Base-by-base conservation (phyloP, 306 rosid species). In the Casuarina cunninghamiana region DNA sequence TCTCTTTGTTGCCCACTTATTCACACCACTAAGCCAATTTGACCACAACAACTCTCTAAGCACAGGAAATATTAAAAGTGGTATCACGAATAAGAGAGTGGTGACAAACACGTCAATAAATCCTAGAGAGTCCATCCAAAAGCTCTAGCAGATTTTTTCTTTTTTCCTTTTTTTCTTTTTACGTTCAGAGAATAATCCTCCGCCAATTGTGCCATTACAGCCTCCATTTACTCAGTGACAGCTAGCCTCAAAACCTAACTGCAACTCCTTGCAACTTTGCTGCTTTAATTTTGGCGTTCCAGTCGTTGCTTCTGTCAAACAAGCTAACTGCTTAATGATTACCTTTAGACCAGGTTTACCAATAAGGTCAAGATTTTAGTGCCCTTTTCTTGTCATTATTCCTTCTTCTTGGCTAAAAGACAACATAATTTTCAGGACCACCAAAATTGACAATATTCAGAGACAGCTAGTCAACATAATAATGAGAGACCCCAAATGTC, bases 1-100 rank as follows among this genome's bases (percentile, higher is more conserved):
- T 57, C 13, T n/a, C n/a, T 9, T 57, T 62, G 19, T n/a, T 77
- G 58, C 16, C 13, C 60, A 17, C 32, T 26, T 26, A 26, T 54
- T 72, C 66, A 68, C 60, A 70, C 35, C 69, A 38, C 37, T 69
- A 58, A 66, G 39, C 26, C 53, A 41, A 46, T 60, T 72, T 72
- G 35, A 78, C 21, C 44, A 44, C 19, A 60, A 35, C 38, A 55
- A 41, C 46, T 39, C 38, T 54, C 49, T 67, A 53, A 45, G 45
- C 46, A 72, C 35, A 41, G 71, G 61, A 17, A 61, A 35, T 35
- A 35, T 35, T 12, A n/a, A 16, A 53, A 35, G 68, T 35, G n/a
- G 68, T 37, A 10, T 2, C 17, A 5, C 21, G 16, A 16, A 53
- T 13, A 3, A 53, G 58, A n/a, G 6, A 53, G 19, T 16, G 58